These are phyloP conservation scores for Forsythia suspensa DNA, from an alignment of 257 asterid genomes.

Conservation along the genomic window DNA sequence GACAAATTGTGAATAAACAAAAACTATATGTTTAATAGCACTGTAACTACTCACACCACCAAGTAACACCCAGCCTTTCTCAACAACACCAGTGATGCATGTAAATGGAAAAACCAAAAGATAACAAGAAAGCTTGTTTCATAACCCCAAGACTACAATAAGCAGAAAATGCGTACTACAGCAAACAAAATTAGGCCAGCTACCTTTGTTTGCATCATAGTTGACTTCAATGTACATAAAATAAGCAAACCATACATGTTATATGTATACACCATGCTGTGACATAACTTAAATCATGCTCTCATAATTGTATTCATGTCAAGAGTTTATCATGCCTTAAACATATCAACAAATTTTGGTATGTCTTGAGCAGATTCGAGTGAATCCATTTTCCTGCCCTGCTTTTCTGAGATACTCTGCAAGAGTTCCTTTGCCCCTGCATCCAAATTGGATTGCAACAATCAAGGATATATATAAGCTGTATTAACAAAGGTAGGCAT, in stretches of 20 bases:
- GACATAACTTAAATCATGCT: background rate
- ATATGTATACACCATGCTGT: background rate
- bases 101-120: too few species aligned
- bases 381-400: conserved; percentile 92
- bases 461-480: conserved; percentile 15
- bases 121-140: background rate
- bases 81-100: background rate
- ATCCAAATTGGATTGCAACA: conserved; percentile 26
- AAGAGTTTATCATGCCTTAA: conserved; percentile 49
- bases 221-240: background rate
- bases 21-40: too few species aligned
- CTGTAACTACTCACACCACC: background rate
- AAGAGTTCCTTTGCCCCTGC: conserved; percentile 93
- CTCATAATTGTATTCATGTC: background rate
- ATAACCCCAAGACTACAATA: background rate
- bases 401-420: conserved; percentile 92
- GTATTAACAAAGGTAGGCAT: background rate
- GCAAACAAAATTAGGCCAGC: background rate
- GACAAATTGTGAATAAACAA: background rate
- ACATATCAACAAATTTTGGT: conserved; percentile 61
- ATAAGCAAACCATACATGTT: background rate
- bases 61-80: background rate
- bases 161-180: background rate
- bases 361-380: conserved; percentile 82
- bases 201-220: background rate